These are phyloP conservation scores for Rhexocercosporidium sp. DNA, from an alignment of 2,329 filamentous ascomycete species.

Conservation along the genomic window DNA sequence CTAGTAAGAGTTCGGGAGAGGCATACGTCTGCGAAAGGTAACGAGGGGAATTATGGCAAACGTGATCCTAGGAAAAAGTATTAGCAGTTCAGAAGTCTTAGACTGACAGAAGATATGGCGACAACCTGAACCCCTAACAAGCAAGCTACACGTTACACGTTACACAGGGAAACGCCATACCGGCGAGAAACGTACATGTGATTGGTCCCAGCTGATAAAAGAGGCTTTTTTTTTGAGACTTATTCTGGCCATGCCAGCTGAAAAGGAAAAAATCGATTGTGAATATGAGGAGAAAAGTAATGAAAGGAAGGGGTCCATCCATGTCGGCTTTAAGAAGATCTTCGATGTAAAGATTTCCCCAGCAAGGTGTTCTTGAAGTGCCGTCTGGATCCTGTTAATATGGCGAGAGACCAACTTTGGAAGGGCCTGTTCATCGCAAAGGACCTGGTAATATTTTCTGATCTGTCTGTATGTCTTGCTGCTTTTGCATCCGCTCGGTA, in stretches of 20 bases:
- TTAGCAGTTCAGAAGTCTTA: neutral
- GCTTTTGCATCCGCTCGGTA: too few relatives aligned
- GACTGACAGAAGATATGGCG: neutral
- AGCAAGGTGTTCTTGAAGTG: too few relatives aligned
- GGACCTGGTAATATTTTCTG: too few relatives aligned
- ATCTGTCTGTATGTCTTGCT: too few relatives aligned
- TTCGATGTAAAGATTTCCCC: neutral
- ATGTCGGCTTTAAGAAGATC: neutral
- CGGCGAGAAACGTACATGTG: neutral
- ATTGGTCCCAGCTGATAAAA: neutral
- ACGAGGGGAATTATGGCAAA: neutral
- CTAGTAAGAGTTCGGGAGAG: neutral
- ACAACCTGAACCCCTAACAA: neutral
- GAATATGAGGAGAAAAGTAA: neutral
- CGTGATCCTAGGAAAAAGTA: neutral
- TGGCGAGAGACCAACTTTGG: too few relatives aligned
- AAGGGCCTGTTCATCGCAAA: too few relatives aligned
- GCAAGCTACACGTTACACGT: neutral
- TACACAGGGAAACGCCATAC: slow-evolving; percentile 6
- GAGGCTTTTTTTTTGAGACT: neutral
- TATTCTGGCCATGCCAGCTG: neutral
- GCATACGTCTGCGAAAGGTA: neutral
- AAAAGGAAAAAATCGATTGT: neutral
- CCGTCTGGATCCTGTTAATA: too few relatives aligned
- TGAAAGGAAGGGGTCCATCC: neutral